Percentiles rank a stretch among this genome's conserved stretches.
phyloP scores from a whole-genome alignment of 371 early-diverging fungal species.

The Zancudomyces culisetae region DNA sequence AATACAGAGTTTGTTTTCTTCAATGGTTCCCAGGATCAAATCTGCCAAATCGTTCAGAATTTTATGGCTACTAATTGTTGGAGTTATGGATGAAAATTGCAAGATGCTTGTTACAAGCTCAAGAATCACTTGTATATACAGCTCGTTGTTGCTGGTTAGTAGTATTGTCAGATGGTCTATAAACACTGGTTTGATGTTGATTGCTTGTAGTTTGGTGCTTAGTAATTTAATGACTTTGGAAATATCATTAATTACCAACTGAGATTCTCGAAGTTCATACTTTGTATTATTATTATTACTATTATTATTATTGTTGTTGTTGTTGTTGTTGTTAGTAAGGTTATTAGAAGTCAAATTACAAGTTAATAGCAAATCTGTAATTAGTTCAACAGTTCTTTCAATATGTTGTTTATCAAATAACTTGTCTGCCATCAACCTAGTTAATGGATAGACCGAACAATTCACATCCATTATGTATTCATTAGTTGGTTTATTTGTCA shows the following conservation, averaged over 20 bases:
- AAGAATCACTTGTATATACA: no score
- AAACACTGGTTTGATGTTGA: no score
- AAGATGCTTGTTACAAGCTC: no score
- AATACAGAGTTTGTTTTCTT: no score
- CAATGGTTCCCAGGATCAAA: constrained; percentile 1
- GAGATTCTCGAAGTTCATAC: background rate
- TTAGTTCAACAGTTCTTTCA: background rate
- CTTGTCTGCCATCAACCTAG: background rate
- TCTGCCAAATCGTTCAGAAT: background rate
- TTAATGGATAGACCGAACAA: background rate
- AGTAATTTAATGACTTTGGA: background rate
- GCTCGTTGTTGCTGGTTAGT: no score
- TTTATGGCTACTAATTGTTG: no score
- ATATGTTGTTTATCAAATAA: constrained; percentile 1
- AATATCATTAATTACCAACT: background rate
- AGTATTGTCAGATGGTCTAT: no score
- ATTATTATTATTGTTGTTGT: background rate
- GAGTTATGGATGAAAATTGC: no score
- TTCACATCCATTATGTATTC: background rate
- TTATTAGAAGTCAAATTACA: background rate
- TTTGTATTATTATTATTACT: background rate
- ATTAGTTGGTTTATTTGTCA: no score
- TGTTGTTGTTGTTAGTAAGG: background rate
- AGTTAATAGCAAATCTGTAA: background rate
- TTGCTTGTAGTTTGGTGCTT: no score